Evolutionary conservation across 2,329 filamentous ascomycete species (phyloP), one percentile per base, ranked within the genome.

Genomic region (Davidsoniella virescens): DNA sequence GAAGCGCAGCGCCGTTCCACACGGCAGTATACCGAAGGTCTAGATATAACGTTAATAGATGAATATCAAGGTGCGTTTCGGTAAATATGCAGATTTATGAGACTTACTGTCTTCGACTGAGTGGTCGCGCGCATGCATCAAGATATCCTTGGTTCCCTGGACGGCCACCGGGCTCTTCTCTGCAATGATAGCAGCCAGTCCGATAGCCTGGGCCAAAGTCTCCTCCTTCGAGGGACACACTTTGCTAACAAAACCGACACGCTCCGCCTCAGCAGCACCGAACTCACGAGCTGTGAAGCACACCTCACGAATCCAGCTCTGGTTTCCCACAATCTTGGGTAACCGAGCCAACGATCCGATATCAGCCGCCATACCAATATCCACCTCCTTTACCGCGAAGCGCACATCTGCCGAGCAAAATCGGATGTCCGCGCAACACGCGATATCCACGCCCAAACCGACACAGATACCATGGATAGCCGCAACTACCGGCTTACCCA

Each of bases 401-500:
- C 71, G 71, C 1, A 77, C 71, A 57, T 77, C 71, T 40, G 67
- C 63, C 0, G 77, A 69, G 57, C 72, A 76, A 56, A 88, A 67
- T 45, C 84, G 76, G 51, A 90, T 73, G 62, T 90, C 84, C 56
- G 78, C 76, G 58, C 78, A 78, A 56, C 75, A 76, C 26, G 76
- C 69, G 52, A 87, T 71, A 61, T 94, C 86, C 55, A 93, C 81
- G 16, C 78, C 84, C 8, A 93, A 70, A 14, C 87, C 87, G 57
- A 85, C 78, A 2, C 80, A 74, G 57, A 88, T 77, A 39, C 82
- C 87, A 59, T 94, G 85, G 56, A 94, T 66, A 17, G 87, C 80
- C 47, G 78, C 81, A 52, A 96, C 83, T 33, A 95, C 85, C 54
- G 87, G 87, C 67, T 96, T 96, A 66, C 92, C 84, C 65, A 90